Evolutionary conservation across 768 basidiomycete genomes (phyloP).

Genomic region (Tylopilus rubrobrunneus): DNA sequence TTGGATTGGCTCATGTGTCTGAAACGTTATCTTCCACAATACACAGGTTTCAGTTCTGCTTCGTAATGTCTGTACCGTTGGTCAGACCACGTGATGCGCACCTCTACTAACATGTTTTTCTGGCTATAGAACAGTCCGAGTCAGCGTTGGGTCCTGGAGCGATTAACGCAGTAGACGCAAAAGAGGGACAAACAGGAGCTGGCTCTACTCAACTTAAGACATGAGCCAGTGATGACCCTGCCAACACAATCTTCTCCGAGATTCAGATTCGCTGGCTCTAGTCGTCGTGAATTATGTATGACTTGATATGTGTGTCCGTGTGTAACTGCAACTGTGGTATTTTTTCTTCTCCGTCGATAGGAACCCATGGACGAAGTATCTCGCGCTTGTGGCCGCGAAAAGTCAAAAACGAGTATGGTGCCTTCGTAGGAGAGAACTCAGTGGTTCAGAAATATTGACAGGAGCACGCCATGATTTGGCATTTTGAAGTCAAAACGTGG

Average conservation of each 20-base stretch:
- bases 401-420: too few species aligned
- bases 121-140: background rate
- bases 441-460: too few species aligned
- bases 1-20: background rate
- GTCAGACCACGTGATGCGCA: background rate
- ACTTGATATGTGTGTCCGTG: too few species aligned
- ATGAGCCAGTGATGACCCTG: too few species aligned
- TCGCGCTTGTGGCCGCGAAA: too few species aligned
- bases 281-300: too few species aligned
- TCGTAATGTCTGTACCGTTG: background rate
- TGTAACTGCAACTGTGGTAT: too few species aligned
- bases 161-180: background rate
- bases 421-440: too few species aligned
- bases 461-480: too few species aligned
- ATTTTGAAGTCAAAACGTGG: background rate
- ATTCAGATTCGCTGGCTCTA: too few species aligned
- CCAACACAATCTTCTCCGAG: background rate
- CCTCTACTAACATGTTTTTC: background rate
- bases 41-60: background rate
- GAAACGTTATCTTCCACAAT: background rate
- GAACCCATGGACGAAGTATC: too few species aligned
- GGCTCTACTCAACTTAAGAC: background rate
- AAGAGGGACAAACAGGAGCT: background rate
- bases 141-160: background rate
- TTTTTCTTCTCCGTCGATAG: too few species aligned